These are phyloP conservation scores for Plasmodium yoelii DNA, from an alignment of 169 alveolate genomes.

Conservation along the genomic window DNA sequence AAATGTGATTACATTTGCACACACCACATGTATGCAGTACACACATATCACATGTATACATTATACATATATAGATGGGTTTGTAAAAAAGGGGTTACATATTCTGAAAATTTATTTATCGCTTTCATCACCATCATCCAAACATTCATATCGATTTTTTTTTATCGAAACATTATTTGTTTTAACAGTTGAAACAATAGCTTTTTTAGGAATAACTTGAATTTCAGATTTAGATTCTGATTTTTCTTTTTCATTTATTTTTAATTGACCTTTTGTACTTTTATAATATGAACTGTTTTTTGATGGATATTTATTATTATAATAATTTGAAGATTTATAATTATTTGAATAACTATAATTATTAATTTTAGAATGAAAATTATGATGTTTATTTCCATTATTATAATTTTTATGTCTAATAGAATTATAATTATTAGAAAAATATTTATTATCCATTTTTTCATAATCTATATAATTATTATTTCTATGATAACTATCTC, in stretches of 20 bases:
- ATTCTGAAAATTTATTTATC: conserved; percentile 13
- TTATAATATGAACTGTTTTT: conserved; percentile 29
- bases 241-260: conserved; percentile 52
- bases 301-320: conserved; percentile 18
- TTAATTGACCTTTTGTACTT: conserved; percentile 7
- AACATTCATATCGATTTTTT: conserved; percentile 65
- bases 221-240: conserved; percentile 41
- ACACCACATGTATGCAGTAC: no score
- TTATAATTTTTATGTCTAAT: conserved; percentile 46
- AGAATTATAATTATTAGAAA: conserved; percentile 47
- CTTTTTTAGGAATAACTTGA: conserved; percentile 60
- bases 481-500: neutral
- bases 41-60: no score
- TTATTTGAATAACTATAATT: conserved; percentile 40
- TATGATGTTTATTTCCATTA: conserved; percentile 22
- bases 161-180: conserved; percentile 67
- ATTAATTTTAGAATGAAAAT: conserved; percentile 30
- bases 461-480: conserved; percentile 60
- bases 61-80: no score
- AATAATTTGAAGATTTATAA: conserved; percentile 42
- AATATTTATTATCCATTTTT: conserved; percentile 67
- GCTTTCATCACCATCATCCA: conserved; percentile 72
- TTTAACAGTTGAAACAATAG: conserved; percentile 66
- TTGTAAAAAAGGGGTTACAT: neutral
- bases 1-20: neutral